These are phyloP conservation scores for Tetrahymena thermophila DNA, from an alignment of 73 alveolate genomes.

Conservation along the genomic window DNA sequence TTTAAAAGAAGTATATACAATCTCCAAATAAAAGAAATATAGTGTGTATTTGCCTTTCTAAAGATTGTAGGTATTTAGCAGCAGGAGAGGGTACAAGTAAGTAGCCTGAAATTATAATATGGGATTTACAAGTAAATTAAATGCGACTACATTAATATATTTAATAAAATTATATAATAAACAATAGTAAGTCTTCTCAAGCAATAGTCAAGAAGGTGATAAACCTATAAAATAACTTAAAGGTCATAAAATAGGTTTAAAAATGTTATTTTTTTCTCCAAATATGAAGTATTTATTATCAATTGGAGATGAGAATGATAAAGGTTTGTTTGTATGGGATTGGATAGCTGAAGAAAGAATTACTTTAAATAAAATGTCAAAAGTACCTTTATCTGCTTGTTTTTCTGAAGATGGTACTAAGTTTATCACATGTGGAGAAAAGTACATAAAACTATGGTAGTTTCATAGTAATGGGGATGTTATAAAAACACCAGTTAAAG, in stretches of 20 bases:
- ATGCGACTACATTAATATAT: not conserved
- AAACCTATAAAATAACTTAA: conserved; percentile 35
- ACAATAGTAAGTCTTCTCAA: not conserved
- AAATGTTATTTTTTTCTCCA: conserved; percentile 76
- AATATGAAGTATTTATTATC: conserved; percentile 73
- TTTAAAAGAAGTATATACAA: not conserved
- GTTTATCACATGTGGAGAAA: conserved; percentile 74
- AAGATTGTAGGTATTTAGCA: not conserved
- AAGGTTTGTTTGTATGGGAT: conserved; percentile 81
- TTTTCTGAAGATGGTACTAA: conserved; percentile 57
- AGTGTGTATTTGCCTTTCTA: not conserved
- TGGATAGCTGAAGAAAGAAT: conserved; percentile 51
- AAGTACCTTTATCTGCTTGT: conserved; percentile 52
- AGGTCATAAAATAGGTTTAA: conserved; percentile 91
- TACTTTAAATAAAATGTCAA: conserved; percentile 62
- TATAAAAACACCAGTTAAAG: conserved; percentile 32
- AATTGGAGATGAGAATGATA: conserved; percentile 90
- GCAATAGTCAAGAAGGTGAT: not conserved
- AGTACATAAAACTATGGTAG: conserved; percentile 70
- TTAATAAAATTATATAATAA: not conserved
- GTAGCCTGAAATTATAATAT: not conserved
- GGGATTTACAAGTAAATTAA: not conserved
- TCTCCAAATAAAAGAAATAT: not conserved
- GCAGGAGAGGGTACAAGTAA: not conserved
- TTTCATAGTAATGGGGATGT: conserved; percentile 62